Percentiles rank a stretch among this genome's conserved stretches.
phyloP scores from a whole-genome alignment of 208 protist species.

The Trypanosoma rangeli region DNA sequence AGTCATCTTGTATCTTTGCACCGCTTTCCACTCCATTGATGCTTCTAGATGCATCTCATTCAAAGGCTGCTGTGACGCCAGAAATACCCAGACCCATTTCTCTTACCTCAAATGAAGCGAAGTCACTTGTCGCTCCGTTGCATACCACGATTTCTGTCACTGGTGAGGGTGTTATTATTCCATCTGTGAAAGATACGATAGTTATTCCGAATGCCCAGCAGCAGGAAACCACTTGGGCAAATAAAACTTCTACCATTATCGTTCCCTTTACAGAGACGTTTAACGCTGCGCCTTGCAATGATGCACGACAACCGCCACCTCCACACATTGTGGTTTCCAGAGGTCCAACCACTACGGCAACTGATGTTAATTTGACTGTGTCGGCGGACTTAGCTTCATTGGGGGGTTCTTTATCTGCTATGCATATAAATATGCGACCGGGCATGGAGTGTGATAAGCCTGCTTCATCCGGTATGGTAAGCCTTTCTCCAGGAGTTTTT shows the following conservation, averaged over 20 bases:
- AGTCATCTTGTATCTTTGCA: constrained; percentile 10
- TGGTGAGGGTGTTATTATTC: constrained; percentile 21
- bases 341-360: constrained; percentile 5
- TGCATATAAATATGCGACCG: not conserved
- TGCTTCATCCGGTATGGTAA: constrained; percentile 15
- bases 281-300: not conserved
- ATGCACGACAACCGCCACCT: not conserved
- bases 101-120: constrained; percentile 23
- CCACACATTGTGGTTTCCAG: constrained; percentile 21
- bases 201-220: constrained; percentile 12
- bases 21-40: constrained; percentile 8
- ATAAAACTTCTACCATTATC: not conserved
- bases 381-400: not conserved
- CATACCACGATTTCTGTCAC: not conserved
- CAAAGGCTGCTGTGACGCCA: not conserved
- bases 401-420: not conserved
- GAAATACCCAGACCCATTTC: constrained; percentile 16
- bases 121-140: constrained; percentile 15
- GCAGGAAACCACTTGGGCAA: not conserved
- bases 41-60: not conserved
- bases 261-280: not conserved
- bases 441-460: constrained; percentile 1
- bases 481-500: constrained; percentile 23
- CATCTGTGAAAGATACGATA: constrained; percentile 22
- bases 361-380: not conserved